Evolutionary conservation across 2,329 filamentous ascomycete genomes (phyloP), one percentile per base, ranked within the genome.

Genomic region (Ascochyta viciae-villosae): DNA sequence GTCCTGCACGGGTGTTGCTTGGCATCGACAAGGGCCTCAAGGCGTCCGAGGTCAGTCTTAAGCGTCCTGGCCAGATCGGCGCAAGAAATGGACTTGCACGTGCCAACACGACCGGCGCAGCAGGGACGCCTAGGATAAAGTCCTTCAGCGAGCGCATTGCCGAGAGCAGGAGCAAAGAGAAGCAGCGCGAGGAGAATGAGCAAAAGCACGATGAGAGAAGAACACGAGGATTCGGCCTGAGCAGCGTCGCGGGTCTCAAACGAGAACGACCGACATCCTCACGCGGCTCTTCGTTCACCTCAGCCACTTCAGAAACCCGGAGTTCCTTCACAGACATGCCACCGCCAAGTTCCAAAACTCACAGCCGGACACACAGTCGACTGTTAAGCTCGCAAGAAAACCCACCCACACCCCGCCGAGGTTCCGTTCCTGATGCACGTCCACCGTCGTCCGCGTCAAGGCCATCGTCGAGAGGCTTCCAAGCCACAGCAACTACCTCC

Each of bases 11-110:
- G 57, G 85, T 95, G 13, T 77, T 92, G 16, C 76, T 98, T 15
- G 94, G 95, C 5, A 96, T 98, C 59, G 93, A 96, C 76, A 96
- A 96, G 73, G 92, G 92, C 1, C 79, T 93, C 33, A 89, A 83
- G 65, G 92, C 89, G 2, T 86, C 86, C 55, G 92, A 97, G 66
- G 83, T 98, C 29, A 97, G 93, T 3, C 78, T 98, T 26, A 95
- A 91, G 74, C 83, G 91, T 62, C 87, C 91, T 3, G 82, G 87
- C 41, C 72, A 60, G 59, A 55, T 59, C 16, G 52, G 57, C 31
- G 50, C 66, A 8, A 54, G 62, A 16, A 59, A 57, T 24, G 57
- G 45, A 16, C 53, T 66, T 16, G 63, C 67, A 2, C 64, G 70
- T n/a, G 15, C 67, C 9, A 86, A 84, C 62, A 82, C 86, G 2